Evolutionary conservation across 345 rosid species (phyloP), one percentile per base, ranked within the genome.

Genomic region (Sisymbrium altissimum): DNA sequence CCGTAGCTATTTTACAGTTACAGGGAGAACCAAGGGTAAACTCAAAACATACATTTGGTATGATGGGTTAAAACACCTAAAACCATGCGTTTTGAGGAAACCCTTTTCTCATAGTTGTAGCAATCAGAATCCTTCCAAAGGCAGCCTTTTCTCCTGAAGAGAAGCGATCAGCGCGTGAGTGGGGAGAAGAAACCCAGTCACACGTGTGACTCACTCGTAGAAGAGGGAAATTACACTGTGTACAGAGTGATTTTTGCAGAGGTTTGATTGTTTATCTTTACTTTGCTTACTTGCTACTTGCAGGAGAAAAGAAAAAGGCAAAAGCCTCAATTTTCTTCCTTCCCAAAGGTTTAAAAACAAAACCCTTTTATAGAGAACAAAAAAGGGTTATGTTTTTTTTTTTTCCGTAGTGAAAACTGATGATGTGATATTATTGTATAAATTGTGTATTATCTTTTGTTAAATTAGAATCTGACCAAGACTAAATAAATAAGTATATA

Each of bases 251-350:
- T 44, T 63, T 53, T 75, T 68, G 60, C 60, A 36, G 79, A 62
- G 70, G 75, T 69, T 69, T 76, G 79, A 44, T 74, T 66, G 66
- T 74, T 66, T 57, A 50, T 67, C 68, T 65, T 52, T 73, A 54
- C 56, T 72, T 63, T n/a, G 30, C 4, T 30, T 33, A 25, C 30
- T 23, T 50, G 19, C 60, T 68, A 60, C 50, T 68, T 44, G 70
- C 29, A 13, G 70, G 18, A 69, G 70, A 36, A 40, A 52, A 39
- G 30, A 55, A 40, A 12, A 30, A 7, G 41, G 79, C 65, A 54
- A 64, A 63, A 63, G 80, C 75, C 71, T 55, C 1, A 9, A 23
- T 17, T 64, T 43, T 63, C 65, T 36, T 70, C 18, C 60, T 36
- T 33, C 63, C 56, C 9, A n/a, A 52, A 74, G 25, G 54, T 33